phyloP scores from a whole-genome alignment of 163 green algal species.

The Trebouxiophyceae sp. region DNA sequence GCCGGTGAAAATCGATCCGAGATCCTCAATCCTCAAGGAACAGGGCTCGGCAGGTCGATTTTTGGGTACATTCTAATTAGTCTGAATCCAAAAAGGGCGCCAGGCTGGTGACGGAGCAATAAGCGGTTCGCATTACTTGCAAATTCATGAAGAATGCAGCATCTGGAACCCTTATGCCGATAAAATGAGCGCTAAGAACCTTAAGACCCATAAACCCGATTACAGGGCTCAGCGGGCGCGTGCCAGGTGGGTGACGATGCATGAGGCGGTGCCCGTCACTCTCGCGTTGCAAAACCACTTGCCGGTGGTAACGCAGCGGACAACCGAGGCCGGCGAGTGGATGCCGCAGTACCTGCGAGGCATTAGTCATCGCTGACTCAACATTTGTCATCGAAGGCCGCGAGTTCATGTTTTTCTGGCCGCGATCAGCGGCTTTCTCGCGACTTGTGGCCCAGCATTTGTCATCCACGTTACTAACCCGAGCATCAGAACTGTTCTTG shows the following conservation, averaged over 20 bases:
- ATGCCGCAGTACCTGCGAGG: slow-evolving; percentile 87
- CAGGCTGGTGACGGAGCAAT: not conserved
- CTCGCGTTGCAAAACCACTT: slow-evolving; percentile 99
- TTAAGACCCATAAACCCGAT: not conserved
- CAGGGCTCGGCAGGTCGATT: too few relatives aligned
- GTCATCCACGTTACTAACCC: not conserved
- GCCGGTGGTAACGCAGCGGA: slow-evolving; percentile 81
- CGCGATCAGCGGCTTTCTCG: not conserved
- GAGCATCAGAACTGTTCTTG: not conserved
- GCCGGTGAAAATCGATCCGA: too few relatives aligned
- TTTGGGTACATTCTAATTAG: too few relatives aligned
- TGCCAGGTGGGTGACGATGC: slow-evolving; percentile 94
- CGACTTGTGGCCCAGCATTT: not conserved
- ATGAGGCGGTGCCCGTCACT: slow-evolving; percentile 62
- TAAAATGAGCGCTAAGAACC: not conserved
- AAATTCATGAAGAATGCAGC: slow-evolving; percentile 1
- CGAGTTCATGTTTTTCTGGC: not conserved
- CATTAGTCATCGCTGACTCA: not conserved
- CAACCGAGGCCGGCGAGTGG: slow-evolving; percentile 80
- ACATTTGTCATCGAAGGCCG: not conserved
- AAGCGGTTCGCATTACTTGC: not conserved
- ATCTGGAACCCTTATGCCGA: not conserved
- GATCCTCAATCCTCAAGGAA: too few relatives aligned
- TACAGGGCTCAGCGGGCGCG: slow-evolving; percentile 5
- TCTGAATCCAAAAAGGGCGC: not conserved